Conservation (phyloP, 495 filamentous ascomycete species). For the Neurospora hispaniola region DNA sequence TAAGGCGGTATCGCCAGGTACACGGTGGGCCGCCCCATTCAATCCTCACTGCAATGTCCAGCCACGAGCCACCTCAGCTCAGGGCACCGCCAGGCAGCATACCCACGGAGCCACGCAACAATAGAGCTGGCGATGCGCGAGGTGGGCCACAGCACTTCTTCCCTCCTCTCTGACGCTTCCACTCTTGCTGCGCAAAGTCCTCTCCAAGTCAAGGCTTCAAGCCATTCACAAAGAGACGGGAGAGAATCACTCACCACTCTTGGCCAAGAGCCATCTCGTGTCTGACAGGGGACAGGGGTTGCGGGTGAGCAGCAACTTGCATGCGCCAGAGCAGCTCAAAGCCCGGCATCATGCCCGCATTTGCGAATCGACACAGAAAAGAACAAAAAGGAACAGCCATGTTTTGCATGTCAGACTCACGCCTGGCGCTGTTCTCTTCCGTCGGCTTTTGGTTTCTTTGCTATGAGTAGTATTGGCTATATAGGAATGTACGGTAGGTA, state of each 20-base stretch:
- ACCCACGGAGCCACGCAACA: not conserved
- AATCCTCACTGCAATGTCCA: not conserved
- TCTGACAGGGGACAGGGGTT: constrained; percentile 31
- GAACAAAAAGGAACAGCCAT: not conserved
- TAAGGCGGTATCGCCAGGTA: not conserved
- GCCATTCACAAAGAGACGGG: constrained; percentile 8
- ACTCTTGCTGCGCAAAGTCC: not conserved
- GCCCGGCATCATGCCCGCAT: not conserved
- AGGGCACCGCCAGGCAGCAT: not conserved
- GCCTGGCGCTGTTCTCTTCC: not conserved
- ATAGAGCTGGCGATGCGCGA: not conserved
- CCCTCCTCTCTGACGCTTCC: not conserved
- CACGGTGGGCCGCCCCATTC: not conserved
- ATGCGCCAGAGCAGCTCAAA: constrained; percentile 1
- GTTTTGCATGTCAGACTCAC: not conserved
- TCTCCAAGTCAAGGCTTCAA: not conserved
- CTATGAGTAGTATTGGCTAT: not conserved
- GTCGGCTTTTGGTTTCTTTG: not conserved
- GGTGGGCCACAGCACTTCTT: not conserved
- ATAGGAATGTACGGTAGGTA: not conserved
- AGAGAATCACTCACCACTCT: constrained; percentile 3
- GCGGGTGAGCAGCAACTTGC: constrained; percentile 30
- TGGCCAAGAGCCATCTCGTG: constrained; percentile 14
- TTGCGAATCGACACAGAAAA: not conserved
- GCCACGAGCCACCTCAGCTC: not conserved